phyloP scores from a whole-genome alignment of 495 filamentous ascomycete genomes.

The Acidiella bohemica region DNA sequence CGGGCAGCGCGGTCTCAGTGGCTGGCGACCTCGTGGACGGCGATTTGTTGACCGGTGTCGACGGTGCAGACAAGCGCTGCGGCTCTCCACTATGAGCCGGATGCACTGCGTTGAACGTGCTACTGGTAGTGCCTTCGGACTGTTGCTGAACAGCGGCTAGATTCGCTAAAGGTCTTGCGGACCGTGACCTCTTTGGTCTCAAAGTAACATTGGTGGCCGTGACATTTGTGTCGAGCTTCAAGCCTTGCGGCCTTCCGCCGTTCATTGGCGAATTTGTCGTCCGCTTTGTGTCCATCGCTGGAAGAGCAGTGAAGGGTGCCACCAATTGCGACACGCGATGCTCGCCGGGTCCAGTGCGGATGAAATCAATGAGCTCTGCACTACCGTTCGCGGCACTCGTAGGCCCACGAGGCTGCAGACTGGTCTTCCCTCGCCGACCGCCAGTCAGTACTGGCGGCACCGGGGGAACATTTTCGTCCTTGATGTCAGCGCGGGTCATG shows the following conservation, averaged over 20 bases:
- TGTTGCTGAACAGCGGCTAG: no score
- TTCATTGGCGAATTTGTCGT: no score
- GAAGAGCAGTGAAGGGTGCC: slow-evolving; percentile 75
- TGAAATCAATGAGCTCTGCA: slow-evolving; percentile 86
- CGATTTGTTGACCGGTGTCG: no score
- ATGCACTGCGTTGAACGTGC: slow-evolving; percentile 1
- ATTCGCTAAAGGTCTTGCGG: background rate
- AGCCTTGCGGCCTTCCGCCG: background rate
- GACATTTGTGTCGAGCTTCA: slow-evolving; percentile 7
- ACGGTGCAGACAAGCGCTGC: slow-evolving; percentile 3
- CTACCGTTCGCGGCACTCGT: slow-evolving; percentile 49
- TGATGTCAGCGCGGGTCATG: background rate
- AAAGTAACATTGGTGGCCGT: background rate
- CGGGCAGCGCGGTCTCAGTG: slow-evolving; percentile 18
- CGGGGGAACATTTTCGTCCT: slow-evolving; percentile 10
- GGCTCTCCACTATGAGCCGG: slow-evolving; percentile 6
- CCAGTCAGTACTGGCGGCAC: slow-evolving; percentile 10
- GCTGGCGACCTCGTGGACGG: background rate
- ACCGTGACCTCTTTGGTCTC: slow-evolving; percentile 2
- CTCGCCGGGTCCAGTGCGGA: slow-evolving; percentile 63
- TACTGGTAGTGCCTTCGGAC: no score
- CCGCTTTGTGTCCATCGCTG: no score
- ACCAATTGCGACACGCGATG: slow-evolving; percentile 70
- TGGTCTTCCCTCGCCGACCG: slow-evolving; percentile 16
- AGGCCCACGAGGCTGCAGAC: slow-evolving; percentile 61